These are phyloP conservation scores for Perilla frutescens DNA, from an alignment of 257 asterid genomes.

Conservation along the genomic window DNA sequence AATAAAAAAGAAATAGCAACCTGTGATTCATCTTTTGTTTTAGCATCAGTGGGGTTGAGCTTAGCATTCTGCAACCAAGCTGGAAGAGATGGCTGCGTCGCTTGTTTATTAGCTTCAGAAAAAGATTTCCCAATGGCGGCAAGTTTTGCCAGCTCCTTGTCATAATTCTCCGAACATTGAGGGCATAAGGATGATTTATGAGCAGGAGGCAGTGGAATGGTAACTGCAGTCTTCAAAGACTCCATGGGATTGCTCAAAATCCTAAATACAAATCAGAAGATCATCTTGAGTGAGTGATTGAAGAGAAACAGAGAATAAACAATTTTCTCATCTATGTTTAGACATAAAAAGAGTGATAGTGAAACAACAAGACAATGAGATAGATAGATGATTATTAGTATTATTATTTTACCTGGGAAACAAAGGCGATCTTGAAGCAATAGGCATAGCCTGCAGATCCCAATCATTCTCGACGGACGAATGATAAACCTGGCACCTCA, in stretches of 20 bases:
- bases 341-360: too few relatives aligned
- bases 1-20: constrained; percentile 38
- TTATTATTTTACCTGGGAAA: constrained; percentile 64
- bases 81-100: constrained; percentile 58
- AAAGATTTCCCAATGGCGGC: constrained; percentile 66
- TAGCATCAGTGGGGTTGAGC: constrained; percentile 45
- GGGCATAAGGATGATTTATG: constrained; percentile 57
- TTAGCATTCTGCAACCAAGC: constrained; percentile 86
- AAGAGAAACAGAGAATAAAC: background rate
- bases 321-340: too few relatives aligned
- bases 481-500: constrained; percentile 97
- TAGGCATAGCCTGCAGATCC: constrained; percentile 95
- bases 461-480: constrained; percentile 90
- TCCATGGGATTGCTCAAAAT: constrained; percentile 53
- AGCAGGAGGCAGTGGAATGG: constrained; percentile 39
- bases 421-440: constrained; percentile 80
- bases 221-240: constrained; percentile 51
- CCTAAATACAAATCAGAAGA: constrained; percentile 45
- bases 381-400: too few relatives aligned
- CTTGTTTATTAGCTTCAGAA: constrained; percentile 54
- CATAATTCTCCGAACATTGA: constrained; percentile 60
- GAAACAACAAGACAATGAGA: too few relatives aligned
- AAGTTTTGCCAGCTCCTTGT: constrained; percentile 62
- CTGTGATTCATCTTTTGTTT: constrained; percentile 49
- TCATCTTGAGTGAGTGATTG: constrained; percentile 6